These are phyloP conservation scores for Acacia crassicarpa DNA, from an alignment of 306 rosid genomes.

Conservation along the genomic window DNA sequence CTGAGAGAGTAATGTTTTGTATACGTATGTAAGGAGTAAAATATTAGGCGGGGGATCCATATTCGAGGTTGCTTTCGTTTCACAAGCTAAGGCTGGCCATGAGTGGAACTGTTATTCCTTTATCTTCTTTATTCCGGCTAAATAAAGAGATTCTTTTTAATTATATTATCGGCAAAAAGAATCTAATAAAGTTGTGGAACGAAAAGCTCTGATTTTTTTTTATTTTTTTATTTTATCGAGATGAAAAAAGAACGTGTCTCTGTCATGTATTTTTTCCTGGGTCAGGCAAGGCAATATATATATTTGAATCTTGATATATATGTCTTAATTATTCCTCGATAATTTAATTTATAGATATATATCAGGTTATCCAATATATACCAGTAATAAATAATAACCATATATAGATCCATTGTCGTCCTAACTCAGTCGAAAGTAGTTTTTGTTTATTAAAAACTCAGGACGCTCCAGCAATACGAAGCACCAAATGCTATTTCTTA, in stretches of 20 bases:
- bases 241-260: neutral
- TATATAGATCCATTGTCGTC: no score
- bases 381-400: neutral
- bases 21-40: neutral
- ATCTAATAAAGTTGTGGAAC: constrained; percentile 26
- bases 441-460: neutral
- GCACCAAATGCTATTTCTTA: neutral
- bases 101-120: neutral
- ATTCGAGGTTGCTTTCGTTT: neutral
- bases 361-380: neutral
- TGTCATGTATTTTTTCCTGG: neutral
- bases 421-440: no score
- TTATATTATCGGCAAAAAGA: constrained; percentile 30
- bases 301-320: neutral
- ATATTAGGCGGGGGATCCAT: neutral
- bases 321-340: neutral
- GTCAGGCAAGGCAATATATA: neutral
- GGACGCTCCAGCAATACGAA: neutral
- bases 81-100: constrained; percentile 22
- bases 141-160: constrained; percentile 11
- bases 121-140: constrained; percentile 13
- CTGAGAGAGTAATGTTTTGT: no score
- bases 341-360: neutral
- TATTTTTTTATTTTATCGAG: no score
- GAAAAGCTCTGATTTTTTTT: neutral